Conservation (phyloP, 2,329 filamentous ascomycete genomes). For the Neonectria ditissima region DNA sequence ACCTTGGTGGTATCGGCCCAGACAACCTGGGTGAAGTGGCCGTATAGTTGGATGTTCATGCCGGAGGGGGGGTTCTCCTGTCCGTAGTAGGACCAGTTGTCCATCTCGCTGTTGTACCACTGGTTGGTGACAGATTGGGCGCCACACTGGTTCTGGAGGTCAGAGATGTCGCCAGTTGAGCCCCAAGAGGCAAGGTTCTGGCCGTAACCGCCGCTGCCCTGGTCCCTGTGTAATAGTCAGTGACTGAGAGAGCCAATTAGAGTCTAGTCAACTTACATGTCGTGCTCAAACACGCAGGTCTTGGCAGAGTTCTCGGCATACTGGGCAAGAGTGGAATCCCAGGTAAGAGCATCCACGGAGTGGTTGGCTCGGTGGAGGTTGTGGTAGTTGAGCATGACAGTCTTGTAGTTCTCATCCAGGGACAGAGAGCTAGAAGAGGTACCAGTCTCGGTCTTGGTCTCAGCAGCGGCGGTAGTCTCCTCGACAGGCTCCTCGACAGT, state of each 20-base stretch:
- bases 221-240: slow-evolving; percentile 59
- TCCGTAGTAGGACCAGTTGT: slow-evolving; percentile 70
- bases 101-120: slow-evolving; percentile 90
- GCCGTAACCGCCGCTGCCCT: slow-evolving; percentile 77
- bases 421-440: slow-evolving; percentile 23
- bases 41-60: slow-evolving; percentile 73
- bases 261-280: slow-evolving; percentile 68
- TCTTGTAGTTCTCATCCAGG: slow-evolving; percentile 46
- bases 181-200: slow-evolving; percentile 88
- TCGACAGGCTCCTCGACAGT: not conserved
- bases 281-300: slow-evolving; percentile 79
- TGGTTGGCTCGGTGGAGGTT: slow-evolving; percentile 90
- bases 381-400: slow-evolving; percentile 75
- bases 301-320: slow-evolving; percentile 74
- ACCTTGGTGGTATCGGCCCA: slow-evolving; percentile 55
- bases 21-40: slow-evolving; percentile 62
- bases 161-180: slow-evolving; percentile 52
- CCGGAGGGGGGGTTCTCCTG: slow-evolving; percentile 66
- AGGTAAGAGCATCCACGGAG: slow-evolving; percentile 73
- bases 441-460: slow-evolving; percentile 8
- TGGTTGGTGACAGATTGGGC: slow-evolving; percentile 78
- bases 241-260: not conserved
- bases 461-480: not conserved
- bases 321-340: slow-evolving; percentile 72
- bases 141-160: slow-evolving; percentile 64